Percentiles rank a stretch among this genome's conserved stretches.
phyloP scores from a whole-genome alignment of 1,284 basidiomycete genomes.

The Cryptococcus sp. region DNA sequence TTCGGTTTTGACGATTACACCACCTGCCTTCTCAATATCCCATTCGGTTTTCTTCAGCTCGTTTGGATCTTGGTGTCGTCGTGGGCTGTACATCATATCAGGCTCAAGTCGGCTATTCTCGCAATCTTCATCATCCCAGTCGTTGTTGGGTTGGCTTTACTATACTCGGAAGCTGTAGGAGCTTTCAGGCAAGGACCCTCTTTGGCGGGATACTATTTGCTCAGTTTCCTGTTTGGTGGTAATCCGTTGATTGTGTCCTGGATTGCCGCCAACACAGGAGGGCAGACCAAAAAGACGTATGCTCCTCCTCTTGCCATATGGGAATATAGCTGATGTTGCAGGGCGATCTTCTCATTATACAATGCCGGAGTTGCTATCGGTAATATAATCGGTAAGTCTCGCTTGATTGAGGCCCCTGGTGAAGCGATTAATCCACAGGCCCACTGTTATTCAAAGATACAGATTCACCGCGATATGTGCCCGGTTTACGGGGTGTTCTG shows the following conservation, averaged over 20 bases:
- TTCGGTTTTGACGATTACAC: conserved; percentile 37
- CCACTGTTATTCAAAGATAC: conserved; percentile 39
- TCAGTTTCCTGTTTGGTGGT: conserved; percentile 46
- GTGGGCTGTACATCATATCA: conserved; percentile 33
- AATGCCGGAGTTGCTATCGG: conserved; percentile 31
- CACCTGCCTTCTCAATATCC: conserved; percentile 47
- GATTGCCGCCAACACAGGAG: conserved; percentile 48
- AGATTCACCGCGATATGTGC: conserved; percentile 41
- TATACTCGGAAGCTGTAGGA: background rate
- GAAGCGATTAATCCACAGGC: conserved; percentile 19
- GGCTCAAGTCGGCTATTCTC: conserved; percentile 37
- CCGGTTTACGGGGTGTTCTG: conserved; percentile 37
- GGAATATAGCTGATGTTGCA: background rate
- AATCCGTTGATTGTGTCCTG: conserved; percentile 47
- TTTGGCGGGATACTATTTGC: conserved; percentile 48
- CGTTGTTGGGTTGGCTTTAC: conserved; percentile 34
- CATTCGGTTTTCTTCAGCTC: conserved; percentile 44
- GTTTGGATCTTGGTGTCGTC: conserved; percentile 33
- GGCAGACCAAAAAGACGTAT: conserved; percentile 46
- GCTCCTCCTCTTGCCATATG: background rate
- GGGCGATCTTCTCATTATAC: conserved; percentile 32
- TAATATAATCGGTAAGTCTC: conserved; percentile 18
- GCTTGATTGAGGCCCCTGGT: too few relatives aligned
- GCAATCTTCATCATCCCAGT: conserved; percentile 35
- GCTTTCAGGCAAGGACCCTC: conserved; percentile 7